Conservation (phyloP, 257 asterid genomes). For the Thymus mandschuricus region DNA sequence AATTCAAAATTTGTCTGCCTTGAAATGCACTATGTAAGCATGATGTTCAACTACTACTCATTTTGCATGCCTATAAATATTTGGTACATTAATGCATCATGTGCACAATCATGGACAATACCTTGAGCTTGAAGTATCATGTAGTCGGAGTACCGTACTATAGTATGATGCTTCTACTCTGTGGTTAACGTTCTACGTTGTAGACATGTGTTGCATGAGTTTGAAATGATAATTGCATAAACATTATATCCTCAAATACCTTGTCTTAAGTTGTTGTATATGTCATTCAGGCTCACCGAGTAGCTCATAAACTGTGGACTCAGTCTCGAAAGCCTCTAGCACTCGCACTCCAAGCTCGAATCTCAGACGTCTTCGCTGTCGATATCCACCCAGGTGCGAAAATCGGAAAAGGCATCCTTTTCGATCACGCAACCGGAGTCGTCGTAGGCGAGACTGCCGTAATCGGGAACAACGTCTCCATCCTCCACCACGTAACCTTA, state of each 20-base stretch:
- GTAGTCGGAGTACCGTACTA: too few species aligned
- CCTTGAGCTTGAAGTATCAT: not conserved
- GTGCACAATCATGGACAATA: not conserved
- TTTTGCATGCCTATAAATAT: not conserved
- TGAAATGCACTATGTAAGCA: not conserved
- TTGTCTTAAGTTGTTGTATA: not conserved
- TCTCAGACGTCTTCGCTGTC: slow-evolving; percentile 71
- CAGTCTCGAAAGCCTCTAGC: slow-evolving; percentile 65
- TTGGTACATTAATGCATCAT: not conserved
- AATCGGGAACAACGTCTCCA: slow-evolving; percentile 74
- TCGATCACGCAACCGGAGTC: slow-evolving; percentile 80
- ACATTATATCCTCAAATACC: not conserved
- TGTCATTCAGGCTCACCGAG: slow-evolving; percentile 58
- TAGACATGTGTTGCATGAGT: not conserved
- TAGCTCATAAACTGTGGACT: slow-evolving; percentile 75
- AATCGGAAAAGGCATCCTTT: slow-evolving; percentile 67
- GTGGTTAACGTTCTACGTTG: not conserved
- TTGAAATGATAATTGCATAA: not conserved
- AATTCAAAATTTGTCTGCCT: not conserved
- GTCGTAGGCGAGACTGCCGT: slow-evolving; percentile 81
- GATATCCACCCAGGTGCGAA: slow-evolving; percentile 78
- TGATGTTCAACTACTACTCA: not conserved
- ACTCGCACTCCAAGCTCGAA: slow-evolving; percentile 67
- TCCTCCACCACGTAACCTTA: slow-evolving; percentile 71
- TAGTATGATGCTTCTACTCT: not conserved